phyloP scores from a whole-genome alignment of 768 basidiomycete genomes.

The Psilocybe cubensis region DNA sequence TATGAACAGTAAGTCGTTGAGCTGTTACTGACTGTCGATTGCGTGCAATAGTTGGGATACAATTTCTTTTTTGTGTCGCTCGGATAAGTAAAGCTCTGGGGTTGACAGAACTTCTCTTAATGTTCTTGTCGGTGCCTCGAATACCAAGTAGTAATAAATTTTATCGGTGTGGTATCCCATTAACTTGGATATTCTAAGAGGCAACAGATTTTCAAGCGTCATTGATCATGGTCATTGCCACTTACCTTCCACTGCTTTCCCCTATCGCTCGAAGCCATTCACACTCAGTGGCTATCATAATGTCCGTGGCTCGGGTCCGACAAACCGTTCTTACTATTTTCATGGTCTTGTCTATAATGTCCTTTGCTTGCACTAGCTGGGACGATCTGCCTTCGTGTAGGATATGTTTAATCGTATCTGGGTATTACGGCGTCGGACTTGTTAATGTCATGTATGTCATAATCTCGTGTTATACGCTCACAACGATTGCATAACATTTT shows the following conservation, averaged over 20 bases:
- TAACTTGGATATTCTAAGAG: not conserved
- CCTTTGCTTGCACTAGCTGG: not conserved
- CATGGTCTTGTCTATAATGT: not conserved
- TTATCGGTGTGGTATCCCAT: not conserved
- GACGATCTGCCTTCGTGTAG: not conserved
- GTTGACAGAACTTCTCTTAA: not conserved
- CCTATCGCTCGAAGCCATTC: not conserved
- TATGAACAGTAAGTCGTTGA: not conserved
- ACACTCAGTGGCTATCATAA: not conserved
- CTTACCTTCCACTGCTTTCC: not conserved
- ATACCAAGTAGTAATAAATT: not conserved
- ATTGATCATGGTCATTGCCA: too few species aligned
- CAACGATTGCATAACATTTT: not conserved
- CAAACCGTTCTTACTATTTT: not conserved
- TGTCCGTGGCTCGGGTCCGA: not conserved
- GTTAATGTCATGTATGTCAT: not conserved
- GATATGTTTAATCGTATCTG: not conserved
- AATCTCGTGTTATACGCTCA: not conserved
- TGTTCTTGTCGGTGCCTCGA: not conserved
- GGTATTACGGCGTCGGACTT: not conserved
- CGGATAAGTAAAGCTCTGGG: not conserved
- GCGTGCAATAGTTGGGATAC: not conserved
- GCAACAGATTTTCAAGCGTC: not conserved
- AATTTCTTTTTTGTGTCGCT: not conserved
- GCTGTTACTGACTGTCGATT: not conserved